These are phyloP conservation scores for Silene uniflora DNA, from an alignment of 148 eudicot species.

Conservation along the genomic window DNA sequence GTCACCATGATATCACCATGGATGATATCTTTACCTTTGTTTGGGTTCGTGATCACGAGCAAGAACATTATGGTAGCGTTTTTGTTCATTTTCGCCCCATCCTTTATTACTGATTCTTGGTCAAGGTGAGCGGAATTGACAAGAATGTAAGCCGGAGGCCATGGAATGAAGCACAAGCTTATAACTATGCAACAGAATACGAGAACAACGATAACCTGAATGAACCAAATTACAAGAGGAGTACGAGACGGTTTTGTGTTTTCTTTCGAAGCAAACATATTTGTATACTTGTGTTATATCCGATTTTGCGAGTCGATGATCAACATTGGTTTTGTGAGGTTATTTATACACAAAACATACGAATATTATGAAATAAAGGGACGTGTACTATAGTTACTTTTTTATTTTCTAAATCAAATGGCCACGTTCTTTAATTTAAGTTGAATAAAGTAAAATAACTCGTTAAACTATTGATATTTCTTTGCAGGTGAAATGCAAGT, in stretches of 20 bases:
- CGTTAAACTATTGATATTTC: too few relatives aligned
- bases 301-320: not conserved
- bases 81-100: not conserved
- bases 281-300: not conserved
- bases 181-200: constrained; percentile 20
- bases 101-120: not conserved
- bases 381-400: not conserved
- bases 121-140: not conserved
- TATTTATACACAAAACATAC: not conserved
- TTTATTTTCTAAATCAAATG: not conserved
- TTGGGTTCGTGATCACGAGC: constrained; percentile 20
- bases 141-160: constrained; percentile 13
- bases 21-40: constrained; percentile 17
- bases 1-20: constrained; percentile 13
- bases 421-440: not conserved
- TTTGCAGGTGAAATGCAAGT: too few relatives aligned
- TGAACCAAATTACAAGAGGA: constrained; percentile 21
- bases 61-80: constrained; percentile 8
- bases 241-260: constrained; percentile 3
- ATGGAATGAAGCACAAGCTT: constrained; percentile 4
- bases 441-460: too few relatives aligned
- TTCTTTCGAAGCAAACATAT: constrained; percentile 9
- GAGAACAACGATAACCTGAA: constrained; percentile 22
- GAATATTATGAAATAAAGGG: not conserved
- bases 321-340: not conserved